Base-by-base conservation (phyloP, 495 filamentous ascomycete species). In the Xylaria grammica region DNA sequence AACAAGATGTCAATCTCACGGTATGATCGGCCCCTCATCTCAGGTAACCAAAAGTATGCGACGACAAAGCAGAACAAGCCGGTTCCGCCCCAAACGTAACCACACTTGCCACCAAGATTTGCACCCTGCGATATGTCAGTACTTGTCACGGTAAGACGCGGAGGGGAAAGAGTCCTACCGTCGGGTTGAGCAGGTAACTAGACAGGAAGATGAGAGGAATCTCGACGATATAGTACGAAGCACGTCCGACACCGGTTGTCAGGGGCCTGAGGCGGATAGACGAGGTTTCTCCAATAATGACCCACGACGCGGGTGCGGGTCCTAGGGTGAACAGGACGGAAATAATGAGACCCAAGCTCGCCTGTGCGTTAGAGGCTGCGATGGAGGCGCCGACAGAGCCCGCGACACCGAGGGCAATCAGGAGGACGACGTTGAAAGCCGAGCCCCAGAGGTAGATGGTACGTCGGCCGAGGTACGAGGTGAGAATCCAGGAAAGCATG, bases 221-320 rank as follows among this genome's bases (percentile, higher is more conserved):
- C 48, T 85, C 76, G 60, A 82, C 79, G 54, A 85, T 50, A 71
- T 85, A 81, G 76, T 84, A 84, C 62, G 76, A 66, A 60, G 63
- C 83, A 66, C 85, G 83, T 70, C 80, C 84, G 57, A 84, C 74
- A 63, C 82, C 84, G 50, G 83, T 87, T n/a, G 79, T 87, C 50
- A 86, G 73, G 42, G 83, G 80, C 49, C 84, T 73, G 50, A 85
- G 82, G 62, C 84, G 84, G 69, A 86, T 77, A 60, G 84, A 75
- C 38, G 85, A 82, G 53, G 84, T 86, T 70, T 86, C 84, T 36
- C 81, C 83, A 63, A 87, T 86, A 63, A 86, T 83, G 72, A 82
- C 79, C 78, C 79, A 87, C 52, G 84, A 84, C 55, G 79, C 79
- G 60, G 84, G 84, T 30, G 79, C 84, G 22, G 79, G 81, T 63